A percentile compares a stretch with the other conserved stretches of the same genome.
Conservation (phyloP, 176 grass and related monocot species). For the Carex cristatella region DNA sequence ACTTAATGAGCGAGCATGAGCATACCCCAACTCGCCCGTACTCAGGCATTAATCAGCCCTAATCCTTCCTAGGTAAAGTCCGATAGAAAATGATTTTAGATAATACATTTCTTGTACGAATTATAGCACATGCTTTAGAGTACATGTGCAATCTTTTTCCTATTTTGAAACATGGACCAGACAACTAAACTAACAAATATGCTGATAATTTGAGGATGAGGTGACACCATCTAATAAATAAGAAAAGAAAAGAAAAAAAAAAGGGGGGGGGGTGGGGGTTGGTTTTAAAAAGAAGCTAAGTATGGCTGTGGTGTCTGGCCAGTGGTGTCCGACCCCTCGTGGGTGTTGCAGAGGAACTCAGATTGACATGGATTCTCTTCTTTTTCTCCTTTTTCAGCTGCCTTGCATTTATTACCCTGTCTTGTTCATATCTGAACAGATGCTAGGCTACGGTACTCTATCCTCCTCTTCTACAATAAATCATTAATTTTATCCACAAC, state of each 20-base stretch:
- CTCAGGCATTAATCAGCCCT: too few species aligned
- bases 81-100: background rate
- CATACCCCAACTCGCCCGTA: too few species aligned
- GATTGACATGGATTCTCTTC: conserved; percentile 21
- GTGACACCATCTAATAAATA: background rate
- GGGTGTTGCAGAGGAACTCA: conserved; percentile 24
- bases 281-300: background rate
- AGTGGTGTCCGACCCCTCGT: conserved; percentile 17
- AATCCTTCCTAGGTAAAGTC: background rate
- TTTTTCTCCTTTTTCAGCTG: conserved; percentile 12
- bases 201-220: conserved; percentile 13
- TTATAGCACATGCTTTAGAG: background rate
- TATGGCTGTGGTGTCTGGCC: background rate
- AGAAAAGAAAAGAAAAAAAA: background rate
- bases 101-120: background rate
- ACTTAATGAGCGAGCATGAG: too few species aligned
- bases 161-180: background rate
- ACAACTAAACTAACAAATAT: conserved; percentile 16
- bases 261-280: too few species aligned
- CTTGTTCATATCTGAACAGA: conserved; percentile 15
- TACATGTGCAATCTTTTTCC: background rate
- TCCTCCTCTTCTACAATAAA: background rate
- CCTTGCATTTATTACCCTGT: conserved; percentile 21
- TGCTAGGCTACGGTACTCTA: background rate
- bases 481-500: background rate